Conservation (phyloP, 805 yeast genomes). For the Hyphopichia homilentoma region DNA sequence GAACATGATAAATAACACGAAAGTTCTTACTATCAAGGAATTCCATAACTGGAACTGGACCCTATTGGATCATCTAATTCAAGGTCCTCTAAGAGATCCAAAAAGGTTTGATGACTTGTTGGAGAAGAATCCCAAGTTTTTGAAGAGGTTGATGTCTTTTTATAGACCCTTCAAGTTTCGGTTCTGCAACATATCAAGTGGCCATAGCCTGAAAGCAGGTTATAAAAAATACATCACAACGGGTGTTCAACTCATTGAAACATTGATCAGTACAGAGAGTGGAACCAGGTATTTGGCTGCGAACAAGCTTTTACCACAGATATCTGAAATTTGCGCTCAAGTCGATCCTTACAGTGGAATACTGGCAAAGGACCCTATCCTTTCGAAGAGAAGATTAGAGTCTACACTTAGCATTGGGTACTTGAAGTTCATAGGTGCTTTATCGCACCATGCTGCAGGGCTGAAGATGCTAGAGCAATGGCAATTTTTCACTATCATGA, state of each 20-base stretch:
- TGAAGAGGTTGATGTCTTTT: conserved; percentile 80
- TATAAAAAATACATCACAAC: conserved; percentile 59
- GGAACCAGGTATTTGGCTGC: conserved; percentile 66
- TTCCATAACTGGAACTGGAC: conserved; percentile 88
- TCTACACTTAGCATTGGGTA: conserved; percentile 73
- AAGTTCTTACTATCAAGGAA: conserved; percentile 73
- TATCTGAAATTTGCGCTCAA: conserved; percentile 86
- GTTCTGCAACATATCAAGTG: conserved; percentile 44
- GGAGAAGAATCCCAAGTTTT: conserved; percentile 72
- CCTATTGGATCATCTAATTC: conserved; percentile 63
- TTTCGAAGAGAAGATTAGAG: conserved; percentile 56
- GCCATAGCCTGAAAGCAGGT: conserved; percentile 11
- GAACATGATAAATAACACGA: conserved; percentile 60
- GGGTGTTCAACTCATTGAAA: conserved; percentile 72
- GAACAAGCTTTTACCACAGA: conserved; percentile 80
- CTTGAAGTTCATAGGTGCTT: conserved; percentile 70
- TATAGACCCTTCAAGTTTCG: conserved; percentile 89
- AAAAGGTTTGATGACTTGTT: conserved; percentile 72
- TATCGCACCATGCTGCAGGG: conserved; percentile 62
- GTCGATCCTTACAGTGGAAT: conserved; percentile 78
- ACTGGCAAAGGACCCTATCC: conserved; percentile 67
- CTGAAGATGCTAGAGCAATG: conserved; percentile 68
- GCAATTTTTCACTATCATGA: conserved; percentile 79
- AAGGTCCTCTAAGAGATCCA: conserved; percentile 77
- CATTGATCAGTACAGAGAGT: conserved; percentile 56